Evolutionary conservation across 2,329 filamentous ascomycete species (phyloP).

Genomic region (Colletotrichum gigasporum): DNA sequence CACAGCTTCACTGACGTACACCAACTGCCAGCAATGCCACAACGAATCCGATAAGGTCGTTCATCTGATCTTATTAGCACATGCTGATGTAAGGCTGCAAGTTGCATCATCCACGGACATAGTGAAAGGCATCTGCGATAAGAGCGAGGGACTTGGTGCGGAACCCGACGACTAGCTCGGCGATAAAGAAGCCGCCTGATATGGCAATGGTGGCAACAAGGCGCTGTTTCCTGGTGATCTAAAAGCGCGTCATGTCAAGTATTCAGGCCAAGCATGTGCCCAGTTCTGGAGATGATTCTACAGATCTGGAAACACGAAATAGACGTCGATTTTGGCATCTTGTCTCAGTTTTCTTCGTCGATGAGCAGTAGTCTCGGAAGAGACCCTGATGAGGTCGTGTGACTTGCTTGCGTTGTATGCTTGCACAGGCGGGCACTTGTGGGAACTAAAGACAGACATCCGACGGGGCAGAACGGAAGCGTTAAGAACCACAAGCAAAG

Average conservation of each 20-base stretch:
- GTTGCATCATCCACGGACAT: conserved; percentile 59
- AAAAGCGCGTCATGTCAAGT: conserved; percentile 33
- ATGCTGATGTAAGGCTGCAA: not conserved
- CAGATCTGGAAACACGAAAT: too few species aligned
- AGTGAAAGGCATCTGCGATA: conserved; percentile 82
- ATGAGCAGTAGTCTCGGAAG: too few species aligned
- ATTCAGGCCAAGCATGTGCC: too few species aligned
- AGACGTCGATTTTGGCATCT: too few species aligned
- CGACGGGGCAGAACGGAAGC: not conserved
- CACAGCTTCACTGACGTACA: conserved; percentile 58
- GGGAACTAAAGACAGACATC: not conserved
- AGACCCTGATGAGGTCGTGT: not conserved
- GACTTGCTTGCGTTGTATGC: not conserved
- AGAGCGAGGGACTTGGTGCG: conserved; percentile 77
- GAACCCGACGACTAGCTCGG: conserved; percentile 70
- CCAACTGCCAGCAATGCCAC: conserved; percentile 72
- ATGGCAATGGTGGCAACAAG: conserved; percentile 58
- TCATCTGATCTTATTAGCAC: conserved; percentile 57
- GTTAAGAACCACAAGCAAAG: too few species aligned
- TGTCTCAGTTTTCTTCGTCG: too few species aligned
- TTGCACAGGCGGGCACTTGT: not conserved
- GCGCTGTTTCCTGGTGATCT: conserved; percentile 52
- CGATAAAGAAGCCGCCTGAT: conserved; percentile 60
- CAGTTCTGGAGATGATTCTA: too few species aligned
- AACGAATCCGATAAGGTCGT: conserved; percentile 75